Conservation (phyloP, 2,329 filamentous ascomycete species). For the Cladosporium sp. region DNA sequence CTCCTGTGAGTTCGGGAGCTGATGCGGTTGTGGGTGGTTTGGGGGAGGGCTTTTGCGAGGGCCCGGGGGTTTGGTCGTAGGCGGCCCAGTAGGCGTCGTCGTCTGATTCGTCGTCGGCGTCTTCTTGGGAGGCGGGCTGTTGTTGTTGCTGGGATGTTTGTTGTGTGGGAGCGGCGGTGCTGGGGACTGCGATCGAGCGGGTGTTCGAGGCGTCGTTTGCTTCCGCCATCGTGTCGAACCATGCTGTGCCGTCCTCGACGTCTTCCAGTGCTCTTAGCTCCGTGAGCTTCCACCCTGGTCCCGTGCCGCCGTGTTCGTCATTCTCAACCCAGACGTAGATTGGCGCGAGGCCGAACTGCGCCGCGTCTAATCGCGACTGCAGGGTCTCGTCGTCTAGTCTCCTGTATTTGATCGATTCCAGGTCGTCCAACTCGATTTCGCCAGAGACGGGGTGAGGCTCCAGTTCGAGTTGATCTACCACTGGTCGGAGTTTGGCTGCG, state of each 20-base stretch:
- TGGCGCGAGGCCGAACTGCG: conserved; percentile 57
- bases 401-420: conserved; percentile 55
- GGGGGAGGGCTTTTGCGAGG: conserved; percentile 56
- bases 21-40: conserved; percentile 41
- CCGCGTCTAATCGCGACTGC: conserved; percentile 58
- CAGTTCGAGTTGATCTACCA: conserved; percentile 57
- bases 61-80: conserved; percentile 66
- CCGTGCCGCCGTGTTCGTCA: conserved; percentile 51
- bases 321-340: conserved; percentile 64
- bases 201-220: conserved; percentile 47
- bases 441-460: conserved; percentile 78
- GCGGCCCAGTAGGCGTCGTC: conserved; percentile 76
- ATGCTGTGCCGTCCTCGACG: conserved; percentile 50
- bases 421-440: conserved; percentile 70
- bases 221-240: conserved; percentile 52
- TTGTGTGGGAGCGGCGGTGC: conserved; percentile 18
- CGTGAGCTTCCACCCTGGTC: conserved; percentile 63
- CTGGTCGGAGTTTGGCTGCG: conserved; percentile 53
- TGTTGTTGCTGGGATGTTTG: not conserved
- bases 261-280: conserved; percentile 58
- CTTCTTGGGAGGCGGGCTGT: conserved; percentile 14
- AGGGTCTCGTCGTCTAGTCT: conserved; percentile 71
- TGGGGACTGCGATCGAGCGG: conserved; percentile 8
- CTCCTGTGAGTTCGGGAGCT: conserved; percentile 6
- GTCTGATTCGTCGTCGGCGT: conserved; percentile 54